These are phyloP conservation scores for Aspergillus hortae DNA, from an alignment of 2,329 filamentous ascomycete species.

Conservation along the genomic window DNA sequence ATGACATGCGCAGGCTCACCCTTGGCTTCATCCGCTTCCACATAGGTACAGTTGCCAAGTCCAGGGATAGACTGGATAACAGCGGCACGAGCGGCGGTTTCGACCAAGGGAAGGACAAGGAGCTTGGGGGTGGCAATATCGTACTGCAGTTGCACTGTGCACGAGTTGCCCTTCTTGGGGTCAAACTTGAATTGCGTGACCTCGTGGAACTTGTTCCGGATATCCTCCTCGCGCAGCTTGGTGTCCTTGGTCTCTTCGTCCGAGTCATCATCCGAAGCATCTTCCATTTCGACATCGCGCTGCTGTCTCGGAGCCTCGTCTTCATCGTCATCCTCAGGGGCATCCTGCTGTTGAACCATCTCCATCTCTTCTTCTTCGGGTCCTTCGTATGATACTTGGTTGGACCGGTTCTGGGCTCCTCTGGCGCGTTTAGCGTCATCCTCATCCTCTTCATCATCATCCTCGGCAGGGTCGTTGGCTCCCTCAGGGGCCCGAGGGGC, in stretches of 20 bases:
- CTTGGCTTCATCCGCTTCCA: conserved; percentile 57
- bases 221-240: conserved; percentile 58
- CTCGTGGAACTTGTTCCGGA: conserved; percentile 62
- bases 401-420: conserved; percentile 64
- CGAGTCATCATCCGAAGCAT: conserved; percentile 36
- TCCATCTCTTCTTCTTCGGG: conserved; percentile 91
- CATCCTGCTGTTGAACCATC: conserved; percentile 63
- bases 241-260: conserved; percentile 41
- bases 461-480: conserved; percentile 60
- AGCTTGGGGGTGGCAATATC: conserved; percentile 79
- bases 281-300: conserved; percentile 35
- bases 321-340: conserved; percentile 54
- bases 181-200: conserved; percentile 79
- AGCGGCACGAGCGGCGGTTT: conserved; percentile 71
- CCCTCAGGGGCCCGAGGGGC: conserved; percentile 45
- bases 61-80: conserved; percentile 83
- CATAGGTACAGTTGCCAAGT: conserved; percentile 68
- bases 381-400: conserved; percentile 83
- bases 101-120: conserved; percentile 86
- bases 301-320: conserved; percentile 34
- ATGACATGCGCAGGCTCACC: conserved; percentile 56
- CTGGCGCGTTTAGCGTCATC: conserved; percentile 66
- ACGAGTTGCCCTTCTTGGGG: conserved; percentile 67
- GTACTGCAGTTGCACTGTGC: conserved; percentile 79
- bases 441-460: conserved; percentile 72